Base-by-base conservation (phyloP, 768 basidiomycete genomes). In the Naganishia antarctica region DNA sequence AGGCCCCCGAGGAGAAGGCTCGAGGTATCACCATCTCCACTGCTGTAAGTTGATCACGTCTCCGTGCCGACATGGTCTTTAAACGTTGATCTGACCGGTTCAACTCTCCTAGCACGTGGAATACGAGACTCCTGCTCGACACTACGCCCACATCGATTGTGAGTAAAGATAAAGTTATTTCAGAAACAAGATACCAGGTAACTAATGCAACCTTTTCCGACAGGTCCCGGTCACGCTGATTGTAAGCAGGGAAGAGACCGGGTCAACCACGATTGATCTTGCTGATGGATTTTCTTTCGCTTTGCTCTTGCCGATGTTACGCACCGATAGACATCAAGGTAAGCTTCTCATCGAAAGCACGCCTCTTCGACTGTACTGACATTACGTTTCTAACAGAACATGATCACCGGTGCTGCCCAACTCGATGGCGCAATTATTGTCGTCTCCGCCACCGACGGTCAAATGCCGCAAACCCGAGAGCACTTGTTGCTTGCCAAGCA, bases 1-100 rank as follows among this genome's bases (percentile, higher is more conserved):
- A 90, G 82, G 96, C 96, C 9, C 96, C 96, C 2, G 96, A 99
- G 80, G 96, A 99, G 82, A 94, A 91, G 80, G 94, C 94, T 66
- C 90, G 96, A 77, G 96, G 96, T 79, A 99, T 99, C 80, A 99
- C 96, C 67, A 99, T 99, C 80, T 92, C 94, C 79, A 94, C 96
- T 23, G 85, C 96, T 48, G 76, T 77, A 53, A 65, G 75, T 71
- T 18, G 11, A 0, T 63, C 12, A n/a, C 47, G 7, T 0, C 44
- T 45, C 12, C 40, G n/a, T 34, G 29, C 4, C 32, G 25, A n/a
- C 25, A 43, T 57, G 44, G 9, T 45, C 5, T 12, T 15, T 44
- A n/a, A 48, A n/a, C n/a, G n/a, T n/a, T n/a, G n/a, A n/a, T n/a
- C 16, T 63, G 25, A 26, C 21, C 9, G 23, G n/a, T 21, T 25